phyloP scores from a whole-genome alignment of 2,329 filamentous ascomycete species.

The Paraphaeosphaeria minitans region DNA sequence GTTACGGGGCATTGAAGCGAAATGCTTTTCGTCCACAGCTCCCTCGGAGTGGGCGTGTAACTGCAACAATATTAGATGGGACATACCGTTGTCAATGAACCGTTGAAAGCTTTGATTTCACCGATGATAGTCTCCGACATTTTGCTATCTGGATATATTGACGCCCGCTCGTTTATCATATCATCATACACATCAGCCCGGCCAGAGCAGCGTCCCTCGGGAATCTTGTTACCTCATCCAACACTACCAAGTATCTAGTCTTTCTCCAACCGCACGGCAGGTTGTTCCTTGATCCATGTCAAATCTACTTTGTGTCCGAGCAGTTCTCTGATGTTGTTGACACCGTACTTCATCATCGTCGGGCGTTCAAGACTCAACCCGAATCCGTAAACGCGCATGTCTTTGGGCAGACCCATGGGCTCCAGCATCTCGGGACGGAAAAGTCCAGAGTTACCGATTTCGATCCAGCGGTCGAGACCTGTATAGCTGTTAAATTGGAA shows the following conservation, averaged over 20 bases:
- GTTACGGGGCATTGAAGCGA: no score
- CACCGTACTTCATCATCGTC: conserved; percentile 91
- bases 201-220: not conserved
- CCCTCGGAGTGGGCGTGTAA: no score
- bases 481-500: not conserved
- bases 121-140: not conserved
- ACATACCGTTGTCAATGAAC: not conserved
- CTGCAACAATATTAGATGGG: not conserved
- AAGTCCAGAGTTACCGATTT: conserved; percentile 98
- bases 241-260: conserved; percentile 53
- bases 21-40: no score
- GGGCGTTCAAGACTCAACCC: conserved; percentile 90
- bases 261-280: conserved; percentile 88
- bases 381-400: conserved; percentile 93
- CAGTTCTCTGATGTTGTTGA: conserved; percentile 86
- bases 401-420: conserved; percentile 88
- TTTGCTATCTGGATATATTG: conserved; percentile 2
- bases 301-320: conserved; percentile 95
- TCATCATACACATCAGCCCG: conserved; percentile 10
- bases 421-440: conserved; percentile 98
- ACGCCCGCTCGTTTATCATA: not conserved
- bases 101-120: not conserved
- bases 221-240: not conserved
- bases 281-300: conserved; percentile 87
- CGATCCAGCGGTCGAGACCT: conserved; percentile 66